Evolutionary conservation across 2,329 filamentous ascomycete species (phyloP), one percentile per base, ranked within the genome.

Genomic region (Diaporthe helianthi): DNA sequence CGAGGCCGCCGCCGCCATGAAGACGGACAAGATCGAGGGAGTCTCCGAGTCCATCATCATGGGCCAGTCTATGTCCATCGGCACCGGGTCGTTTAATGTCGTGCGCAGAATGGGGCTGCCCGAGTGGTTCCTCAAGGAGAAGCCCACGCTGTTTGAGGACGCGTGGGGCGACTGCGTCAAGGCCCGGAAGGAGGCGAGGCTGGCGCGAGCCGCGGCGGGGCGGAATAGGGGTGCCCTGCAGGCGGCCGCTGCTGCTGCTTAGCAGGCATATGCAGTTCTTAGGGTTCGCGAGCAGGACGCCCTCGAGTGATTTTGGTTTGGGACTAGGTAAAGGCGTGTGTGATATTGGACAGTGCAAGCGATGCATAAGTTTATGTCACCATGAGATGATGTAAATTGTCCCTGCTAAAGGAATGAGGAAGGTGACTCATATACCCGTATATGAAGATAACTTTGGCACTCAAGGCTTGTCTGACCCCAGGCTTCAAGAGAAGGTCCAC

Each of bases 31-130:
- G 72, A 97, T 99, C 71, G 93, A 97, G 79, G 96, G 96, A 75
- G 96, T 99, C 12, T 93, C 89, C 67, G 96, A 99, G 82, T 97
- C 94, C 80, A 98, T 99, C 77, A 99, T 99, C 78, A 96, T 98
- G 91, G 96, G 96, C 19, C 95, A 98, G 84, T 94, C 91, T 51
- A 97, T 98, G 87, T 88, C 87, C 53, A 85, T 99, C 44, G 96
- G 96, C 7, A 99, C 96, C 0, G 96, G 96, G 5, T 92, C 93
- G 1, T 96, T 98, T 86, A 91, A 97, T 77, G 92, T 98, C 29
- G 92, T 98, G 3, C 84, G 94, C 52, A 86, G 89, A 69, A 80
- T 98, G 72, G 91, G 91, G 71, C 86, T 97, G 71, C 83, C 83
- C 49, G 84, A 89, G 8, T 78, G 85, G 77, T 76, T 92, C 73